These are phyloP conservation scores for Erysimum pusillum DNA, from an alignment of 441 rosid species.

Conservation along the genomic window DNA sequence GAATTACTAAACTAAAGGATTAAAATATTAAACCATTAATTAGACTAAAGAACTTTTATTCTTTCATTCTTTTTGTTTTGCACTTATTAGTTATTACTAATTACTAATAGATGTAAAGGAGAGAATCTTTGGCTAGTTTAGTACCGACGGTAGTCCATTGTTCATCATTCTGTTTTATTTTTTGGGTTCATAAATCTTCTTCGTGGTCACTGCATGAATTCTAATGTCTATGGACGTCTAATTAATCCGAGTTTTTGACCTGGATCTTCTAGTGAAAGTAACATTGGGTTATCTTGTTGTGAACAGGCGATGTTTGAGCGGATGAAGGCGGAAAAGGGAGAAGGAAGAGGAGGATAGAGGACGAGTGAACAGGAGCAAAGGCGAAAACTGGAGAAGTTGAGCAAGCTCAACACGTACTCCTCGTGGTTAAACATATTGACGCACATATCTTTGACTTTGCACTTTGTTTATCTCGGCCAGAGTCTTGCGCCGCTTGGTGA, in stretches of 20 bases:
- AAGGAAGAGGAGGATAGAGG: constrained; percentile 62
- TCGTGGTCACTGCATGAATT: background rate
- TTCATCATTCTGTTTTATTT: background rate
- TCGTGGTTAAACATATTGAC: constrained; percentile 65
- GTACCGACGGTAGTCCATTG: background rate
- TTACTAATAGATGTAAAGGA: background rate
- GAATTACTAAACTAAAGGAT: too few relatives aligned
- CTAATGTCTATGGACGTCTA: background rate
- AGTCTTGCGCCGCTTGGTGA: constrained; percentile 46
- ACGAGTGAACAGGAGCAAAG: constrained; percentile 49
- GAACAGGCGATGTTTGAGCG: constrained; percentile 68
- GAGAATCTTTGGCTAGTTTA: background rate
- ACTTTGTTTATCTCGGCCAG: constrained; percentile 68
- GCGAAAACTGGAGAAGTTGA: constrained; percentile 47
- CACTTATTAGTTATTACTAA: too few relatives aligned
- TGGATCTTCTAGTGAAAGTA: background rate
- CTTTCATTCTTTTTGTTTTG: too few relatives aligned
- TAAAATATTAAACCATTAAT: too few relatives aligned
- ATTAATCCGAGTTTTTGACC: too few relatives aligned
- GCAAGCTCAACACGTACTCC: constrained; percentile 72
- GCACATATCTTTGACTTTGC: constrained; percentile 72
- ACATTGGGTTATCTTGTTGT: constrained; percentile 41
- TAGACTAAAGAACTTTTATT: too few relatives aligned
- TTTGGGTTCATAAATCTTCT: background rate
- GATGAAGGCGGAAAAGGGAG: constrained; percentile 79